Percentiles rank a stretch among this genome's conserved stretches.
Conservation (phyloP, 495 filamentous ascomycete genomes). For the Daldinia concentrica region DNA sequence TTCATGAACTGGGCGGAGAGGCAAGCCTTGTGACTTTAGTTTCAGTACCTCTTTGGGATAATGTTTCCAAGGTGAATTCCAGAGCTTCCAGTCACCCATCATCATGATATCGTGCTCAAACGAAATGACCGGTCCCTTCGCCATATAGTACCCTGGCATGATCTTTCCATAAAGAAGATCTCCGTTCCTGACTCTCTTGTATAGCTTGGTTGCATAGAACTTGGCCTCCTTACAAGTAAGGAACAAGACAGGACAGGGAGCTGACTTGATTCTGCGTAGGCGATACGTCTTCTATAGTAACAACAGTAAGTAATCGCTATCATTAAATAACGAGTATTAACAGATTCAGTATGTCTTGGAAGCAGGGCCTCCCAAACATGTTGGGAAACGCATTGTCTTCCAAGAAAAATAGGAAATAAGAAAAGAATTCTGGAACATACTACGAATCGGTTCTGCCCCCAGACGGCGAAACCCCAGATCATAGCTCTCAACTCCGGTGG, state of each 20-base stretch:
- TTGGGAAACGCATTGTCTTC: background rate
- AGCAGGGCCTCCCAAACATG: background rate
- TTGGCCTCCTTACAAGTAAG: conserved; percentile 13
- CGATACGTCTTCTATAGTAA: background rate
- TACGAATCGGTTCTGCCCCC: conserved; percentile 5
- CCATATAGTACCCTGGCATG: background rate
- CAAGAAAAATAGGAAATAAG: background rate
- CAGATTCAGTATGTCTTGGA: background rate
- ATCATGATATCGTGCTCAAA: conserved; percentile 5
- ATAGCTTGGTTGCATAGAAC: background rate
- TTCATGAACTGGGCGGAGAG: background rate
- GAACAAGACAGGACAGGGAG: conserved; percentile 12
- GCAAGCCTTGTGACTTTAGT: background rate
- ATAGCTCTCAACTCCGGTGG: background rate
- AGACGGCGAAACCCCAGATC: background rate
- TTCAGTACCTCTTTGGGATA: background rate
- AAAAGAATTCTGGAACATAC: background rate
- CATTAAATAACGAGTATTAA: background rate
- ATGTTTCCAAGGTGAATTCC: background rate
- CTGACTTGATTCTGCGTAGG: background rate
- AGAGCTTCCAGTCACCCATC: background rate
- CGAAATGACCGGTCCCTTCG: conserved; percentile 3
- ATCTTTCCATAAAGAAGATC: background rate
- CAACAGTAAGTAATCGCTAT: background rate
- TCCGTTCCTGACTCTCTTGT: background rate